Base-by-base conservation (phyloP, 108 stramenopile genomes). In the Aurantiochytrium sp. region DNA sequence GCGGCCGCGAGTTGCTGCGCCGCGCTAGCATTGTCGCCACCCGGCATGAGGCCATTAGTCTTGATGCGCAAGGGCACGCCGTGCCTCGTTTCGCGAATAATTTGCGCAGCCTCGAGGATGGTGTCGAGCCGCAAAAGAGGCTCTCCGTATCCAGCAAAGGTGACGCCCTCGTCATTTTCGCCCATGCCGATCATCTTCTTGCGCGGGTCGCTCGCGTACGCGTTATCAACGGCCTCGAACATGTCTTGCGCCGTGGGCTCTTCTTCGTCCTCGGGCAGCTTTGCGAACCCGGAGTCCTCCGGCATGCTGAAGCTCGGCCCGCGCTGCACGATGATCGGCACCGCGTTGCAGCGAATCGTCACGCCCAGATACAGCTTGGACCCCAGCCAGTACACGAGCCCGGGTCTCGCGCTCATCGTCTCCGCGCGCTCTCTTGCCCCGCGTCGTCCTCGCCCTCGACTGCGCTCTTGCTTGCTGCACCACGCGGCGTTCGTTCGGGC, bases 21-120 rank as follows among this genome's bases (percentile, higher is more conserved):
- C 12, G 60, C 72, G 2, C 2, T 72, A 8, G 25, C 72, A 16
- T 55, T 64, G 35, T 72, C 89, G 28, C 43, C 59, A 28, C 72
- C 73, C 16, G 60, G 73, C 8, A 89, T 72, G n/a, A 89, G 89
- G 0, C 89, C 89, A 73, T 71, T 89, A 71, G 89, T 89, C 60
- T 71, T 89, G 72, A 89, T 28, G 51, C 89, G 89, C 42, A 89
- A 25, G 5, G 89, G 89, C 0, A 89, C 42, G 16, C 89, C 89
- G 55, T 89, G 89, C 23, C 89, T 19, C 21, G 8, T 69, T 23
- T 89, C 89, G 29, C 35, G 59, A 28, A 89, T 89, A 14, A 89
- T 10, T 25, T 55, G 16, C 49, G 89, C 89, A 49, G 72, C 72
- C 21, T 89, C 89, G 12, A 16, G 10, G 51, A 89, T 73, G 21